phyloP scores from a whole-genome alignment of 331 rosid genomes.

The Malus hybrid region DNA sequence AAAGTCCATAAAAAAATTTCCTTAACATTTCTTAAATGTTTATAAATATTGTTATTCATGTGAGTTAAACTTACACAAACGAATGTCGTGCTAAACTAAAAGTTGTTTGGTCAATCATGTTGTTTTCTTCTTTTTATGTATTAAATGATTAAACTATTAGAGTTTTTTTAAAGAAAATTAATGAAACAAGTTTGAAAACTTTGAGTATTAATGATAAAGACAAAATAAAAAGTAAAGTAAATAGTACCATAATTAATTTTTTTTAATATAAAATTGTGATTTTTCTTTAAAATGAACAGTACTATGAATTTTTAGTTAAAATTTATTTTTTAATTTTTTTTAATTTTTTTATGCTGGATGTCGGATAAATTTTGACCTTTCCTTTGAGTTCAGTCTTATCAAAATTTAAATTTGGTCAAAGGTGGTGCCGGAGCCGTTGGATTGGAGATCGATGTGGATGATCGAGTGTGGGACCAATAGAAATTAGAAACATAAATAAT shows the following conservation, averaged over 20 bases:
- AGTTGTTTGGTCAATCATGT: background rate
- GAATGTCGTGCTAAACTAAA: background rate
- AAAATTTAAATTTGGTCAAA: background rate
- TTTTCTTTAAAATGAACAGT: too few relatives aligned
- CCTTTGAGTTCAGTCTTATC: background rate
- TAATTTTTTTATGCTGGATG: background rate
- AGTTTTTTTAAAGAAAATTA: background rate
- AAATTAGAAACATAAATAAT: background rate
- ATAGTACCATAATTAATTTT: accelerated
- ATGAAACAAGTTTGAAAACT: accelerated
- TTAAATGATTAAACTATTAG: background rate
- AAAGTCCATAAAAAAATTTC: too few relatives aligned
- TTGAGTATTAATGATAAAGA: too few relatives aligned
- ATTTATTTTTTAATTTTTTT: too few relatives aligned
- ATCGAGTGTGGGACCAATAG: slow-evolving; percentile 1
- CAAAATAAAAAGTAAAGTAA: too few relatives aligned
- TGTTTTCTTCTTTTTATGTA: background rate
- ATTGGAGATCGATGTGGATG: background rate
- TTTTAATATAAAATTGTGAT: too few relatives aligned
- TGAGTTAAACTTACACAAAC: too few relatives aligned
- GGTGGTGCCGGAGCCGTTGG: background rate
- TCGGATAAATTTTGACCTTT: slow-evolving; percentile 26
- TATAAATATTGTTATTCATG: too few relatives aligned
- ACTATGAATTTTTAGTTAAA: accelerated
- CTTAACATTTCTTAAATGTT: too few relatives aligned